Evolutionary conservation across 768 basidiomycete species (phyloP).

Genomic region (Pilatotrama ljubarskyi): DNA sequence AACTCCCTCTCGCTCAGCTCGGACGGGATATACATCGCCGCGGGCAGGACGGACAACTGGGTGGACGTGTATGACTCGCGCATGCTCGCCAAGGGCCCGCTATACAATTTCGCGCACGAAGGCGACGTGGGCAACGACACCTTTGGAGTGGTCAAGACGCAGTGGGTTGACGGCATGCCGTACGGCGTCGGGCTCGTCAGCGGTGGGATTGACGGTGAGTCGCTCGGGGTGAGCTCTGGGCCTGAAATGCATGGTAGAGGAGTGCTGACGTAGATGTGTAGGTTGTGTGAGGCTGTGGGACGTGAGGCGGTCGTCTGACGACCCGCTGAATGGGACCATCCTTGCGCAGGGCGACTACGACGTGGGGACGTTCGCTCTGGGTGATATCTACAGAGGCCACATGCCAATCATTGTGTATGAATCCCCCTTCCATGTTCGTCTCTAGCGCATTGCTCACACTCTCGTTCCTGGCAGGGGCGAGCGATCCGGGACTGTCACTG

Average conservation of each 20-base stretch:
- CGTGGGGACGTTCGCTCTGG: constrained; percentile 58
- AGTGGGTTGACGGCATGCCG: constrained; percentile 50
- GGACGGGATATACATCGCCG: constrained; percentile 59
- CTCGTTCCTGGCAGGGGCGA: constrained; percentile 5
- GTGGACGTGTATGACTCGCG: constrained; percentile 66
- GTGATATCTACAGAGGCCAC: constrained; percentile 53
- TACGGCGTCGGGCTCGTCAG: constrained; percentile 52
- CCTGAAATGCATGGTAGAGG: neutral
- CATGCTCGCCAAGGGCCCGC: constrained; percentile 44
- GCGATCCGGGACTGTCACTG: constrained; percentile 20
- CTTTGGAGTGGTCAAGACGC: constrained; percentile 52
- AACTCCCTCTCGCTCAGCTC: constrained; percentile 55
- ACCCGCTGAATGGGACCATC: constrained; percentile 45
- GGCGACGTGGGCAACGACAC: constrained; percentile 19
- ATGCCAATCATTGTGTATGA: constrained; percentile 62
- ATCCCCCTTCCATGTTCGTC: neutral
- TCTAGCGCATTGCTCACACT: neutral
- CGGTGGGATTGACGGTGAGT: constrained; percentile 64
- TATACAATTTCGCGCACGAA: constrained; percentile 53
- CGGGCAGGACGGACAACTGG: constrained; percentile 59
- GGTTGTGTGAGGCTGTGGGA: constrained; percentile 77
- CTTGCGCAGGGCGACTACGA: constrained; percentile 58
- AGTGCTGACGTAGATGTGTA: constrained; percentile 29
- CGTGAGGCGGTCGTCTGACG: constrained; percentile 41
- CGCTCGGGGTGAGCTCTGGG: neutral